Conservation (phyloP, 495 filamentous ascomycete species). For the Neohortaea acidophila region DNA sequence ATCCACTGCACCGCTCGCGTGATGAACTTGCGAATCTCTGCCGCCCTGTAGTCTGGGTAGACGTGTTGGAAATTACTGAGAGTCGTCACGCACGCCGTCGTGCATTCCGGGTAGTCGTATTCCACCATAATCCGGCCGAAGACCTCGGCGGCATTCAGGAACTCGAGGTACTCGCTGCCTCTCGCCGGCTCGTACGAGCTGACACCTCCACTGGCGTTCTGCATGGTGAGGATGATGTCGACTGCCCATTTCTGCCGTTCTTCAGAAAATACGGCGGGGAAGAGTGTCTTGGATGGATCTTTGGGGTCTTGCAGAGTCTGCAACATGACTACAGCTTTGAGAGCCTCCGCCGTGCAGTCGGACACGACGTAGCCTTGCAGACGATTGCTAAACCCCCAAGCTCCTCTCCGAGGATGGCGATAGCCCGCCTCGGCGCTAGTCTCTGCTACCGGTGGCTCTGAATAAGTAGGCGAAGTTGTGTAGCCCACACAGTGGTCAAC, state of each 20-base stretch:
- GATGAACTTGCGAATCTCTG: conserved; percentile 61
- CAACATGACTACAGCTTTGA: conserved; percentile 74
- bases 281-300: conserved; percentile 24
- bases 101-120: conserved; percentile 96
- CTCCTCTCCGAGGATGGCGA: conserved; percentile 81
- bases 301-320: conserved; percentile 49
- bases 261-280: conserved; percentile 56
- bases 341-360: conserved; percentile 81
- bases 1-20: conserved; percentile 62
- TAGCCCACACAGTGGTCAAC: conserved; percentile 26
- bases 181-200: conserved; percentile 78
- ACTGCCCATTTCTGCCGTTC: conserved; percentile 70
- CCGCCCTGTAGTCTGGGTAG: conserved; percentile 61
- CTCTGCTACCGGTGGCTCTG: conserved; percentile 12
- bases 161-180: conserved; percentile 60
- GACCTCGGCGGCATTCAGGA: conserved; percentile 87
- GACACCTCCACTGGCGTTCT: conserved; percentile 77
- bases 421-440: conserved; percentile 50
- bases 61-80: conserved; percentile 66
- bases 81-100: conserved; percentile 84
- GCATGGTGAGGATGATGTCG: conserved; percentile 82
- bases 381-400: conserved; percentile 86
- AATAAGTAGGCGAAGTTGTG: conserved; percentile 62
- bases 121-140: conserved; percentile 97
- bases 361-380: conserved; percentile 89